Conservation (phyloP, 345 rosid species). For the Alliaria petiolata region DNA sequence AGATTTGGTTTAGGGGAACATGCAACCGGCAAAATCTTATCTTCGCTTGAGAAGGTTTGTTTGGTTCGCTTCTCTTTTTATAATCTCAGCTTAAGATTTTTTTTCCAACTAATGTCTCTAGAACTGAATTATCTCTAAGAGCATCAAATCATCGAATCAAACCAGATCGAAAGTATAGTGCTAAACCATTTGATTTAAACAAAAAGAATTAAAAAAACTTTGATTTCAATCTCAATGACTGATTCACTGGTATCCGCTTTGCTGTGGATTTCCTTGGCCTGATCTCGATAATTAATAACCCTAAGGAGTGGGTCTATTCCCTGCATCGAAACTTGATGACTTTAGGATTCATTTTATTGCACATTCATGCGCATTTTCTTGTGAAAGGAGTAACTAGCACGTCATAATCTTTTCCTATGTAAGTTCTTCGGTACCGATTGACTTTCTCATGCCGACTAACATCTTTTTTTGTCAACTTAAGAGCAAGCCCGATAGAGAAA, state of each 20-base stretch:
- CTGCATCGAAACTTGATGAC: too few species aligned
- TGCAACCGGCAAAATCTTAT: conserved; percentile 45
- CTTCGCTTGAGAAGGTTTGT: conserved; percentile 35
- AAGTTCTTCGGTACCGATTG: not conserved
- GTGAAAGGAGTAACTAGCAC: too few species aligned
- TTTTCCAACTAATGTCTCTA: not conserved
- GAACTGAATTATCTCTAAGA: not conserved
- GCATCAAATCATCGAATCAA: not conserved
- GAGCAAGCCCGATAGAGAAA: too few species aligned
- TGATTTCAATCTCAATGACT: not conserved
- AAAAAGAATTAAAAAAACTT: not conserved
- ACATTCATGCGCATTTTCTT: too few species aligned
- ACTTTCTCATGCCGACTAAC: not conserved
- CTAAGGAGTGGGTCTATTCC: not conserved
- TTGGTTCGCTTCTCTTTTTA: conserved; percentile 36
- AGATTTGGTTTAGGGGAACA: conserved; percentile 41
- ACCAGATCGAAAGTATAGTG: not conserved
- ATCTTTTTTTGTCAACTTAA: too few species aligned
- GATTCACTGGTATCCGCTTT: not conserved
- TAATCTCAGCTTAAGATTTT: not conserved
- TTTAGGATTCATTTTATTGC: too few species aligned
- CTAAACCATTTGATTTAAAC: not conserved
- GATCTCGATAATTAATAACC: not conserved
- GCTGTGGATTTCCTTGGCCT: not conserved
- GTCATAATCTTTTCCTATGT: not conserved